Evolutionary conservation across 345 rosid genomes (phyloP).

Genomic region (Litchi chinensis): DNA sequence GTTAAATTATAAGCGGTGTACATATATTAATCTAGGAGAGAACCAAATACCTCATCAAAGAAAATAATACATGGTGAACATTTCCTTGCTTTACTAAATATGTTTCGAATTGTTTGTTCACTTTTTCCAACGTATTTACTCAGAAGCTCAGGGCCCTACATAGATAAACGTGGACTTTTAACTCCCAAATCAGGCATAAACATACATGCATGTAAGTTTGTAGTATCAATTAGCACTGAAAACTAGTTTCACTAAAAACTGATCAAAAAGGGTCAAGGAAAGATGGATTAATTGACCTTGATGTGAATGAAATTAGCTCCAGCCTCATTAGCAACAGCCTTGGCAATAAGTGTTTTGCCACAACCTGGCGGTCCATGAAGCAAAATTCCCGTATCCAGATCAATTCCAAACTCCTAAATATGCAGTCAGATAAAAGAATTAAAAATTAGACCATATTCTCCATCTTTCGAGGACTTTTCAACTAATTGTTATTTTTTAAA

Average conservation of each 20-base stretch:
- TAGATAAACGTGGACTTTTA: not conserved
- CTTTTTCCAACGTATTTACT: conserved; percentile 96
- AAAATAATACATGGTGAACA: conserved; percentile 89
- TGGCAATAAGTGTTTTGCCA: conserved; percentile 69
- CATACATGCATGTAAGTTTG: no score
- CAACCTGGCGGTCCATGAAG: conserved; percentile 82
- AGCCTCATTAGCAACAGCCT: conserved; percentile 70
- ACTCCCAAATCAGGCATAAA: no score
- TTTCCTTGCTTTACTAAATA: conserved; percentile 84
- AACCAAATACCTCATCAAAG: conserved; percentile 53
- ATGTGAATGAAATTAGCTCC: conserved; percentile 36
- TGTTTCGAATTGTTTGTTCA: conserved; percentile 76
- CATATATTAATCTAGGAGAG: no score
- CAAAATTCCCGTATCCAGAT: conserved; percentile 69
- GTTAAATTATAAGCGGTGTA: no score
- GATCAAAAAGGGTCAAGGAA: not conserved
- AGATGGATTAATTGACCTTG: conserved; percentile 49
- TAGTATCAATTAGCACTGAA: no score
- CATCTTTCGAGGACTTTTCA: no score
- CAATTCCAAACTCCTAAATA: conserved; percentile 48
- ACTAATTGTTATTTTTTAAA: no score
- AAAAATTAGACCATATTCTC: no score
- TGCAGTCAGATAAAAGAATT: no score
- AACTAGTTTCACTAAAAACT: no score
- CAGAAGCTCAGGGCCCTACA: conserved; percentile 88